Evolutionary conservation across 345 rosid species (phyloP).

Genomic region (Eucalyptus pauciflora): DNA sequence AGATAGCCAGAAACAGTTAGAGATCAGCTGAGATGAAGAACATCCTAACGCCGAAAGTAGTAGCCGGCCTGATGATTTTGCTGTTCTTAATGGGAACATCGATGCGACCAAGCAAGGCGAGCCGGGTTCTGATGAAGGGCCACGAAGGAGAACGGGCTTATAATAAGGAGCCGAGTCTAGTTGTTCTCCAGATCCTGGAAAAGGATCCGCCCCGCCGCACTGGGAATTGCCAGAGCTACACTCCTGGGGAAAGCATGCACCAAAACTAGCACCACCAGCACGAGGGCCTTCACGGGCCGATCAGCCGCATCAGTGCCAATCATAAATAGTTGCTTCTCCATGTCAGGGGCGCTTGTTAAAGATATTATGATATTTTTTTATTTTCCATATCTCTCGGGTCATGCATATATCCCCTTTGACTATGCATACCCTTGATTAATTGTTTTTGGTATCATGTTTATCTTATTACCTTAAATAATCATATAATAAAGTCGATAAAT

Average conservation of each 20-base stretch:
- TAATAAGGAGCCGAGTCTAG: background rate
- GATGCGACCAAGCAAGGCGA: background rate
- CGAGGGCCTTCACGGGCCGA: too few species aligned
- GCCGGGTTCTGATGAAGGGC: background rate
- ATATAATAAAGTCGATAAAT: background rate
- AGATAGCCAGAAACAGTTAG: background rate
- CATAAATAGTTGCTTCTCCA: too few species aligned
- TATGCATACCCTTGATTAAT: background rate
- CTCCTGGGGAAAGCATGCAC: background rate
- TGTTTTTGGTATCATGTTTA: too few species aligned
- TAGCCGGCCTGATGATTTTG: background rate
- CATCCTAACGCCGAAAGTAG: background rate
- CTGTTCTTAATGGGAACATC: background rate
- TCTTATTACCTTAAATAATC: background rate
- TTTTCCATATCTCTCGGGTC: background rate
- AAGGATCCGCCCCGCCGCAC: accelerated
- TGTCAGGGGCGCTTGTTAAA: too few species aligned
- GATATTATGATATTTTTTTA: too few species aligned
- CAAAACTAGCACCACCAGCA: background rate
- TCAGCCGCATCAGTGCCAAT: too few species aligned
- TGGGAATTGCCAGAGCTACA: background rate
- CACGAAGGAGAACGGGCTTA: background rate
- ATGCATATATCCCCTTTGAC: background rate
- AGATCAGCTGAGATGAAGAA: background rate
- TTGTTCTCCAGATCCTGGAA: background rate